Percentiles rank a stretch among this genome's conserved stretches.
Evolutionary conservation across 106 monocot genomes (phyloP).

Genomic region (Dendrobium chrysotoxum): DNA sequence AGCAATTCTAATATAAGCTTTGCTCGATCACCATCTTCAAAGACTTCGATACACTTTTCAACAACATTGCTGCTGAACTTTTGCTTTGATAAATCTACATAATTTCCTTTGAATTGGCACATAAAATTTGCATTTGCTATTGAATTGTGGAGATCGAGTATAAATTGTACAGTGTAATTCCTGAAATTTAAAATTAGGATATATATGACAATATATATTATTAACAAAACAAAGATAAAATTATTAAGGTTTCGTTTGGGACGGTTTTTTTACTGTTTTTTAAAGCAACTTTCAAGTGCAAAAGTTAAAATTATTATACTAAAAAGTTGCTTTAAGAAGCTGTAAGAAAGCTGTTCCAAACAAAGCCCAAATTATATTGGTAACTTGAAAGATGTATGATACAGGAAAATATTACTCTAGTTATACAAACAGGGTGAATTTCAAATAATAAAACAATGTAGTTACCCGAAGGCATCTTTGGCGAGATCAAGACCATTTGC

Average conservation of each 20-base stretch:
- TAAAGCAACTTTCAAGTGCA: too few species aligned
- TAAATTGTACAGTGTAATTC: slow-evolving; percentile 71
- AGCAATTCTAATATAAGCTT: slow-evolving; percentile 53
- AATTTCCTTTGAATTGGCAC: slow-evolving; percentile 47
- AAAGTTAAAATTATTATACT: too few species aligned
- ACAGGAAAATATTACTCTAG: too few species aligned
- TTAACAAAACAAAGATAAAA: too few species aligned
- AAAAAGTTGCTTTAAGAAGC: too few species aligned
- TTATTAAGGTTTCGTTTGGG: too few species aligned
- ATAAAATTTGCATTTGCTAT: slow-evolving; percentile 25
- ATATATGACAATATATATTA: too few species aligned
- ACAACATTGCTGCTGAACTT: slow-evolving; percentile 86
- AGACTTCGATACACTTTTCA: slow-evolving; percentile 56
- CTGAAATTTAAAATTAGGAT: slow-evolving; percentile 17
- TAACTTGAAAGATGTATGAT: too few species aligned
- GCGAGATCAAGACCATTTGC: slow-evolving; percentile 40
- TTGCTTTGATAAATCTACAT: slow-evolving; percentile 48
- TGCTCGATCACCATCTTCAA: slow-evolving; percentile 21
- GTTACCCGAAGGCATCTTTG: slow-evolving; percentile 64
- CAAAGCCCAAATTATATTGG: too few species aligned
- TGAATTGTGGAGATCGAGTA: slow-evolving; percentile 27
- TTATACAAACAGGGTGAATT: not conserved
- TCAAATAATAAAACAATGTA: not conserved
- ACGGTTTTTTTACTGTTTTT: too few species aligned
- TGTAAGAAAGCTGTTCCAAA: too few species aligned